Evolutionary conservation across 352 stramenopile genomes (phyloP), one percentile per base, ranked within the genome.

Genomic region (Pelagophyceae sp.): DNA sequence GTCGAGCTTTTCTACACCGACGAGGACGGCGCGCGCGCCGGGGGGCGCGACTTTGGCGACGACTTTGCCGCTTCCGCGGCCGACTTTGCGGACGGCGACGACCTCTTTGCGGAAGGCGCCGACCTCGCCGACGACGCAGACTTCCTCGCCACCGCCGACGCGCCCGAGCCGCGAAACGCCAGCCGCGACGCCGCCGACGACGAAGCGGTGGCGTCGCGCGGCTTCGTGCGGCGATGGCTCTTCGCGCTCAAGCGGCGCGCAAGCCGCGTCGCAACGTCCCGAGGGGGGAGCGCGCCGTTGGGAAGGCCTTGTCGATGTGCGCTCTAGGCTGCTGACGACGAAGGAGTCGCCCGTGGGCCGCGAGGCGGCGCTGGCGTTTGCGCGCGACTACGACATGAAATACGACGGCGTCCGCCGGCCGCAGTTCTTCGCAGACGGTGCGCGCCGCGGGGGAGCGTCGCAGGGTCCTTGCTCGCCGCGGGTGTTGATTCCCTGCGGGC

Each of bases 401-500:
- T 75, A 75, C 35, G 45, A 27, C 11, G 45, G 11, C 17, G 78
- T 76, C 31, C 70, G 58, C 37, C 67, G 63, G 50, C 78, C 78
- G 31, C 45, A 29, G 37, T 82, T 82, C 45, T 54, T 54, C 45
- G 45, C 23, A 11, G 45, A 54, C 45, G 11, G n/a, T n/a, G n/a
- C n/a, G n/a, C n/a, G n/a, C n/a, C n/a, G n/a, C n/a, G n/a, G n/a
- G n/a, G n/a, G n/a, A n/a, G n/a, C n/a, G n/a, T n/a, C n/a, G n/a
- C n/a, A n/a, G n/a, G n/a, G n/a, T n/a, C n/a, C n/a, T n/a, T n/a
- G n/a, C n/a, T n/a, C n/a, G n/a, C n/a, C n/a, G n/a, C n/a, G n/a
- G n/a, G n/a, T n/a, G n/a, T n/a, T n/a, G n/a, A n/a, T n/a, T n/a
- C n/a, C n/a, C n/a, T n/a, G n/a, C n/a, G n/a, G n/a, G n/a, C 72